Percentiles rank a stretch among this genome's conserved stretches.
Conservation (phyloP, 805 yeast genomes). For the Pichia manshurica region DNA sequence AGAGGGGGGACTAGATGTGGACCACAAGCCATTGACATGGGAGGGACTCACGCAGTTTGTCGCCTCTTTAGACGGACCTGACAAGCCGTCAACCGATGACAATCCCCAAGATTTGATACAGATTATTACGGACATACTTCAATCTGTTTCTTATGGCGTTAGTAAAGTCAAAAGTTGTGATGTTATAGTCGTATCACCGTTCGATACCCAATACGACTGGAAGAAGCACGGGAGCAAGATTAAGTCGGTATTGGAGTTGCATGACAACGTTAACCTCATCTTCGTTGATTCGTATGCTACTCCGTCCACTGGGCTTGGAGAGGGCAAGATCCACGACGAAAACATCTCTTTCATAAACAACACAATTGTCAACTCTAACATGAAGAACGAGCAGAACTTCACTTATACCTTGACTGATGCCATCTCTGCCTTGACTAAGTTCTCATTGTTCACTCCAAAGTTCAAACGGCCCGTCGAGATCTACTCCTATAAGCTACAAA, state of each 20-base stretch:
- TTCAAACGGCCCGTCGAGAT: slow-evolving; percentile 14
- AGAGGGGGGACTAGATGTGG: not conserved
- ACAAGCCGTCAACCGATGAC: too few relatives aligned
- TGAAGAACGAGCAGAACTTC: slow-evolving; percentile 4
- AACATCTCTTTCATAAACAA: not conserved
- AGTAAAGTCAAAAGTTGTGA: not conserved
- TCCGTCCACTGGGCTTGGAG: too few relatives aligned
- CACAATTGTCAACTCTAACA: slow-evolving; percentile 1
- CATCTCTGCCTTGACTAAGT: slow-evolving; percentile 3
- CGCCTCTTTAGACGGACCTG: not conserved
- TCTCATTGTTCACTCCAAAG: slow-evolving; percentile 4
- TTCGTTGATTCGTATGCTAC: not conserved
- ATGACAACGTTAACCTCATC: slow-evolving; percentile 4
- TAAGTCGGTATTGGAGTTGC: not conserved
- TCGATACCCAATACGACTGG: slow-evolving; percentile 4
- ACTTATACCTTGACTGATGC: not conserved
- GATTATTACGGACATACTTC: not conserved
- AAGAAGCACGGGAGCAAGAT: not conserved
- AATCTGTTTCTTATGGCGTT: not conserved
- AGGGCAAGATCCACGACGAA: not conserved
- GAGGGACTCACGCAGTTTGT: not conserved
- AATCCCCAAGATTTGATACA: not conserved
- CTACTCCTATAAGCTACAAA: slow-evolving; percentile 3
- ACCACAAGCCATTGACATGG: slow-evolving; percentile 8
- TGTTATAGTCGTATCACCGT: slow-evolving; percentile 3